phyloP scores from a whole-genome alignment of 257 asterid genomes.

The Voacanga thouarsii region DNA sequence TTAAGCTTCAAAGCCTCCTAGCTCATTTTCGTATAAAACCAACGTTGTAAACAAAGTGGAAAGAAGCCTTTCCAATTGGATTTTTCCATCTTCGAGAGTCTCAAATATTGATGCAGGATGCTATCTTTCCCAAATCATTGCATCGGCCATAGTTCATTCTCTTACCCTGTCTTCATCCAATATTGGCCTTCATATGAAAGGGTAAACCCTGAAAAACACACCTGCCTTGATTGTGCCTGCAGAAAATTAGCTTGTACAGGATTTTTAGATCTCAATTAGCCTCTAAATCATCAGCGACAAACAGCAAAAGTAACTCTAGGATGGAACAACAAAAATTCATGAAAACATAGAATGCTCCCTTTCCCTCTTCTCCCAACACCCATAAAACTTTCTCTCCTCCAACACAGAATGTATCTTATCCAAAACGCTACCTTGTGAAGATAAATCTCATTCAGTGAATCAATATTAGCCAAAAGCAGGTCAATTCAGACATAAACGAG shows the following conservation, averaged over 20 bases:
- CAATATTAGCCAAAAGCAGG: not conserved
- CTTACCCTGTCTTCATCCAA: not conserved
- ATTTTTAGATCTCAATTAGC: not conserved
- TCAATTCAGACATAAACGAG: not conserved
- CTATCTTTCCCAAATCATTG: not conserved
- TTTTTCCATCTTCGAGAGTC: not conserved
- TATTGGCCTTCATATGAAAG: not conserved
- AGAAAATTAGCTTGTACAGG: not conserved
- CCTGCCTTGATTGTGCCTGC: not conserved
- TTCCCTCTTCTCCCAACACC: not conserved
- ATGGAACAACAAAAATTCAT: not conserved
- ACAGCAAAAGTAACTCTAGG: not conserved
- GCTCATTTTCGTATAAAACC: not conserved
- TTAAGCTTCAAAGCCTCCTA: too few relatives aligned
- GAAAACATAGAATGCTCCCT: not conserved
- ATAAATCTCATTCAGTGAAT: not conserved
- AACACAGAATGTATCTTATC: not conserved
- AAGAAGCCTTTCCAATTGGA: not conserved
- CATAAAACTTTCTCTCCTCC: not conserved
- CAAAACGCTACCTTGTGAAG: too few relatives aligned
- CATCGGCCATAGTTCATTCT: not conserved
- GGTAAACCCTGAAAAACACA: not conserved
- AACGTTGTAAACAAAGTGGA: not conserved
- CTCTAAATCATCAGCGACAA: not conserved
- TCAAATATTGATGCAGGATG: not conserved